Evolutionary conservation across 192 early-diverging fungal genomes (phyloP), one percentile per base, ranked within the genome.

Genomic region (Chytriomyces sp.): DNA sequence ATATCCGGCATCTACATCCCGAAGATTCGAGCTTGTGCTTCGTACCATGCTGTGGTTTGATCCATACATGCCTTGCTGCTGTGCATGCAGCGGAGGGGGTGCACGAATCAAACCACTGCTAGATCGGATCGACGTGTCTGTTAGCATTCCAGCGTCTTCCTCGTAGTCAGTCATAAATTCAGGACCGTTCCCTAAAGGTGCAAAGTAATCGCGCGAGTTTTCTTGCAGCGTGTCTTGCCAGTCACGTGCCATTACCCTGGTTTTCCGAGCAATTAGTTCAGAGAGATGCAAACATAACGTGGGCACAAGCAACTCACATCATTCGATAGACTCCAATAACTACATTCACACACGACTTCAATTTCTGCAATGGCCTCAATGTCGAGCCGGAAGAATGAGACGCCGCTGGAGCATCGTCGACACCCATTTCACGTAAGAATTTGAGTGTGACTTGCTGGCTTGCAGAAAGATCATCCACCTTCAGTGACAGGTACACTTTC

Each of bases 401-500:
- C 8, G 9, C 59, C 2, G 9, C 28, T 5, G 63, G 61, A 10
- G 64, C 49, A 20, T 74, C 78, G 24, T 78, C 64, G 2, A 79
- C 68, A 23, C 78, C 78, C 70, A 79, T 79, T 28, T 74, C 78
- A 49, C 50, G 45, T 24, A 79, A 74, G 65, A 79, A 79, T 48
- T 64, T 68, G n/a, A 79, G 45, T 8, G 78, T 79, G 4, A 50
- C 57, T 49, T 60, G 45, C 47, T 79, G 78, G 49, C 82, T 83
- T 66, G 20, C 66, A 3, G 82, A 9, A 28, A 85, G 67, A 81
- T 85, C 84, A 8, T 62, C 79, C 6, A 85, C 80, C 46, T 84
- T 80, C 2, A 85, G 64, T 18, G 84, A 47, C 48, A 85, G 62
- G 67, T 85, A 85, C 6, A 82, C 67, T 64, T 85, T 85, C 61